Evolutionary conservation across 768 basidiomycete genomes (phyloP).

Genomic region (Ramaria rubella): DNA sequence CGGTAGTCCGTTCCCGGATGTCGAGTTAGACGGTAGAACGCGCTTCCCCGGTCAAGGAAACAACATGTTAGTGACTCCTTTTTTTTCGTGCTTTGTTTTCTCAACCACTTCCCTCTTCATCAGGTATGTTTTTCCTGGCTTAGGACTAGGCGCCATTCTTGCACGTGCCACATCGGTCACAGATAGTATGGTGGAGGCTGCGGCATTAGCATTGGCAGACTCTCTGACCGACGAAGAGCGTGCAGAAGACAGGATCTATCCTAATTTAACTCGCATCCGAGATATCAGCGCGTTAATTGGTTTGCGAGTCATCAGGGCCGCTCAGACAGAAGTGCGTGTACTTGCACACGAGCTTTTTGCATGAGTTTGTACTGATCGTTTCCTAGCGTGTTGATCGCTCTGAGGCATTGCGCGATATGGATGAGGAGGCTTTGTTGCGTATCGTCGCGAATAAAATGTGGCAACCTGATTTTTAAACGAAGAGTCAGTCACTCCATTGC

Average conservation of each 20-base stretch:
- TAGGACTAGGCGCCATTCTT: slow-evolving; percentile 77
- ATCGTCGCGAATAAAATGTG: slow-evolving; percentile 67
- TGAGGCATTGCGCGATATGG: slow-evolving; percentile 45
- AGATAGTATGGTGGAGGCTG: slow-evolving; percentile 84
- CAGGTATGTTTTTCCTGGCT: slow-evolving; percentile 37
- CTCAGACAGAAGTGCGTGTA: slow-evolving; percentile 62
- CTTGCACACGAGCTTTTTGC: background rate
- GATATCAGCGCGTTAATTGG: slow-evolving; percentile 80
- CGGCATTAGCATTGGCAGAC: slow-evolving; percentile 72
- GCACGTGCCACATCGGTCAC: slow-evolving; percentile 63
- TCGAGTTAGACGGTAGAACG: slow-evolving; percentile 45
- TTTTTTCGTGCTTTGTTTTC: background rate
- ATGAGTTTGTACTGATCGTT: slow-evolving; percentile 29
- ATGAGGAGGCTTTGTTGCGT: slow-evolving; percentile 46
- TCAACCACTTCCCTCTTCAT: background rate
- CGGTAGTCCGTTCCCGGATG: slow-evolving; percentile 76
- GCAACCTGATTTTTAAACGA: too few species aligned
- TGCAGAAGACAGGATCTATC: slow-evolving; percentile 66
- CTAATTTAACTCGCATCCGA: slow-evolving; percentile 71
- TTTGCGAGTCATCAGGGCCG: slow-evolving; percentile 65
- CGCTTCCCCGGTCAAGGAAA: slow-evolving; percentile 87
- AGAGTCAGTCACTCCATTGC: too few species aligned
- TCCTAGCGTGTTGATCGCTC: slow-evolving; percentile 49
- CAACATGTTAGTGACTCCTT: slow-evolving; percentile 80
- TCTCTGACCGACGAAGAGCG: slow-evolving; percentile 68